Evolutionary conservation across 2,329 filamentous ascomycete species (phyloP).

Genomic region (Neonectria sp.): DNA sequence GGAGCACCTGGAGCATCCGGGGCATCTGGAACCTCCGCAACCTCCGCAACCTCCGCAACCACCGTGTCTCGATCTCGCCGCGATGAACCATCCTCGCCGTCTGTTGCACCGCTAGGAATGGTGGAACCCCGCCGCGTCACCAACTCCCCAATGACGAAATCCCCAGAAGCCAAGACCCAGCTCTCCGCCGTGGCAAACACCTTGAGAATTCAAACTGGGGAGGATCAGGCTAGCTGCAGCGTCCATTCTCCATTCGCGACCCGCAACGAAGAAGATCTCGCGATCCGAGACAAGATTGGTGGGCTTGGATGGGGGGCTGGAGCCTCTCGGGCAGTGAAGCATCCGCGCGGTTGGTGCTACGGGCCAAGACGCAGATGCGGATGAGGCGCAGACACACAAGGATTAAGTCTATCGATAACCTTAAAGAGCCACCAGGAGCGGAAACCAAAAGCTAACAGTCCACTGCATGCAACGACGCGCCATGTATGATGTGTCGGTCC

Average conservation of each 20-base stretch:
- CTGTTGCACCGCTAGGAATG: conserved; percentile 15
- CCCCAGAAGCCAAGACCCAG: conserved; percentile 8
- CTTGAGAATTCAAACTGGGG: conserved; percentile 18
- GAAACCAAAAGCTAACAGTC: conserved; percentile 3
- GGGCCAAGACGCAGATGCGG: neutral
- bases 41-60: neutral
- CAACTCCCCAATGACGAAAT: conserved; percentile 22
- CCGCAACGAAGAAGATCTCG: neutral
- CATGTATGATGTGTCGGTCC: conserved; percentile 15
- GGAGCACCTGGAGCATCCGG: neutral
- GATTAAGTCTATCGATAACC: conserved; percentile 43
- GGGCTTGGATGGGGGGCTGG: neutral
- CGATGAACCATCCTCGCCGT: neutral
- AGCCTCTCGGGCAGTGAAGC: conserved; percentile 1
- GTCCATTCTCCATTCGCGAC: conserved; percentile 6
- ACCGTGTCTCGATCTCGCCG: neutral
- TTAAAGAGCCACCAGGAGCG: conserved; percentile 32
- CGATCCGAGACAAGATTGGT: neutral
- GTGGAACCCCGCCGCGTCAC: conserved; percentile 44
- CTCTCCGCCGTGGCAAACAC: conserved; percentile 11
- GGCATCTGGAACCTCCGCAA: neutral
- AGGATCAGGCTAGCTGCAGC: conserved; percentile 38
- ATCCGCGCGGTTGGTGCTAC: conserved; percentile 7
- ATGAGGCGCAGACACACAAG: conserved; percentile 9
- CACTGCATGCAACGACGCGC: neutral